Evolutionary conservation across 352 stramenopile species (phyloP).

Genomic region (Phytopythium litorale): DNA sequence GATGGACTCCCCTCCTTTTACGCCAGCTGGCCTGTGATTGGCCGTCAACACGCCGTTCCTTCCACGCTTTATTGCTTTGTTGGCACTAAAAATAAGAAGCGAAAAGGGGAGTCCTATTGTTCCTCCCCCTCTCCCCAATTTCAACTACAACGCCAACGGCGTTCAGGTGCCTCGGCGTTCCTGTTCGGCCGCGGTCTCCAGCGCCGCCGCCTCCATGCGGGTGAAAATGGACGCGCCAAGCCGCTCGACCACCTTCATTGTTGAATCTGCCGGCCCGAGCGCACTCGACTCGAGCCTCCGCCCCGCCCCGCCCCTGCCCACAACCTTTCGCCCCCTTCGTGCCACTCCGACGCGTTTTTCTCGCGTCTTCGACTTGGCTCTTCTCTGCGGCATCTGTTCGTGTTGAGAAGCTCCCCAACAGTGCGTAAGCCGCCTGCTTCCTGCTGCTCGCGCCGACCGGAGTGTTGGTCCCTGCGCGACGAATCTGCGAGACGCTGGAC

Average conservation of each 20-base stretch:
- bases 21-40: background rate
- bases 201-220: no score
- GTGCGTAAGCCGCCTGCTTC: background rate
- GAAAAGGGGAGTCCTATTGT: slow-evolving; percentile 6
- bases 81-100: slow-evolving; percentile 4
- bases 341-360: slow-evolving; percentile 6
- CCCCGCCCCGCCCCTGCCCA: background rate
- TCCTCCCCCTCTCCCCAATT: slow-evolving; percentile 4
- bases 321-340: background rate
- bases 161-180: background rate
- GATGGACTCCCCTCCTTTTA: background rate
- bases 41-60: background rate
- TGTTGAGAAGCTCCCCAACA: background rate
- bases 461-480: slow-evolving; percentile 12
- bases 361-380: slow-evolving; percentile 7
- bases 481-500: background rate
- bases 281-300: slow-evolving; percentile 4
- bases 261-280: slow-evolving; percentile 39
- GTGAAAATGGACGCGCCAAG: background rate
- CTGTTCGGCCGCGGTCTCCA: no score
- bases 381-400: slow-evolving; percentile 6
- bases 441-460: background rate
- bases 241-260: slow-evolving; percentile 24
- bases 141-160: slow-evolving; percentile 8
- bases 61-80: slow-evolving; percentile 1